phyloP scores from a whole-genome alignment of 2,329 filamentous ascomycete genomes.

The Claviceps citrina region DNA sequence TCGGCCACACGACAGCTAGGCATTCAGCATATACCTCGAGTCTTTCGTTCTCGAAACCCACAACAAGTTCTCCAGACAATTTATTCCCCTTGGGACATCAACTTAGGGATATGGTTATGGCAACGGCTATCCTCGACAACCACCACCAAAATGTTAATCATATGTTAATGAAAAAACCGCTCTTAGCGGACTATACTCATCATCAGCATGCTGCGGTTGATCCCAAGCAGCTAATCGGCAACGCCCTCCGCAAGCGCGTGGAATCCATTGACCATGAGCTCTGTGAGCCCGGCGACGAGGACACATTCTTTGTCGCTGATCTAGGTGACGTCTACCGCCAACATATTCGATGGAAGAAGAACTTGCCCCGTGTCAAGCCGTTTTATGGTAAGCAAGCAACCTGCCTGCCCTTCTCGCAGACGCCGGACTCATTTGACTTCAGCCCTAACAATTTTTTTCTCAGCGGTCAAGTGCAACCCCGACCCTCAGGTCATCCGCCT shows the following conservation, averaged over 20 bases:
- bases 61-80: neutral
- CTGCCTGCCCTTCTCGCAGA: neutral
- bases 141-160: constrained; percentile 33
- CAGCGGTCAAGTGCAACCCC: constrained; percentile 97
- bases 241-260: constrained; percentile 74
- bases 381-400: constrained; percentile 61
- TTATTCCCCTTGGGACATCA: constrained; percentile 1
- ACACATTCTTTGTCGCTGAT: constrained; percentile 96
- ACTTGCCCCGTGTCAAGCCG: constrained; percentile 79
- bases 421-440: no score
- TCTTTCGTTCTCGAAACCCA: neutral
- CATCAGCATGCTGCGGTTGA: constrained; percentile 27
- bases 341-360: constrained; percentile 95
- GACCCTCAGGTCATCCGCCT: constrained; percentile 80
- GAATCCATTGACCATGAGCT: constrained; percentile 70
- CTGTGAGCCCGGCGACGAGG: constrained; percentile 86
- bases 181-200: constrained; percentile 22
- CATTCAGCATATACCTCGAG: neutral
- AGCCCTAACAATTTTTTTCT: constrained; percentile 4
- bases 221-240: constrained; percentile 70
- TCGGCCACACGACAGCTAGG: neutral
- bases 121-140: constrained; percentile 42
- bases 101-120: constrained; percentile 47
- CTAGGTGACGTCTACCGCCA: constrained; percentile 97
- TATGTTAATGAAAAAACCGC: constrained; percentile 30